Base-by-base conservation (phyloP, 169 alveolate genomes). In the Cryptosporidium tyzzeri region DNA sequence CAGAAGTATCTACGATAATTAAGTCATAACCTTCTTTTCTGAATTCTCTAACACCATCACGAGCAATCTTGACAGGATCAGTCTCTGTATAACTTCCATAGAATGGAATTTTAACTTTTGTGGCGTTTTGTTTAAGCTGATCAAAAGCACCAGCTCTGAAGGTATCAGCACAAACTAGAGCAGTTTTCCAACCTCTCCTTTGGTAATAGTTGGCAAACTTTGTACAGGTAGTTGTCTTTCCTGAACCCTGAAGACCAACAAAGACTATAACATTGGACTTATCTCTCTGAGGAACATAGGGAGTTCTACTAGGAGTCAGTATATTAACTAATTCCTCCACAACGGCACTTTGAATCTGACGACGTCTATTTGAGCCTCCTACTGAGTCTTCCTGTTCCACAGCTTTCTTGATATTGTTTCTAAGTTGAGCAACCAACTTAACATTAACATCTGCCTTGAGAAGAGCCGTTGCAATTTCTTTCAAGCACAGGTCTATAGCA, bases 91-190 rank as follows among this genome's bases (percentile, higher is more conserved):
- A 98, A 68, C 97, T 95, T 62, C 99, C 99, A 92, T 97, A 99
- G 94, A 99, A 99, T 10, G 99, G 99, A 14, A 98, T 97, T 89
- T 97, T 94, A 14, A 97, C 99, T 93, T 98, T 98, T 14, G 99
- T 98, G 23, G 99, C 99, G 92, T 98, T 99, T 94, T 98, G 99
- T 91, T 98, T 98, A 91, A 99, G 94, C 96, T 99, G 99, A 93
- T 99, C 99, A 85, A 98, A 99, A 35, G 99, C 99, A 26, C 99
- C 99, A 4, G 99, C 99, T 86, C 99, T 96, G 94, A 98, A 99
- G 18, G 99, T 98, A 93, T 99, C 99, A 1, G 99, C 99, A 91
- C 99, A 99, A 5, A 99, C 99, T 84, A 99, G 92, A 14, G 99
- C 99, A 1, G 98, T 98, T 85, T 97, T 96, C 99, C 99, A 98